phyloP scores from a whole-genome alignment of 108 stramenopile species.

The Skeletonema menzelii region DNA sequence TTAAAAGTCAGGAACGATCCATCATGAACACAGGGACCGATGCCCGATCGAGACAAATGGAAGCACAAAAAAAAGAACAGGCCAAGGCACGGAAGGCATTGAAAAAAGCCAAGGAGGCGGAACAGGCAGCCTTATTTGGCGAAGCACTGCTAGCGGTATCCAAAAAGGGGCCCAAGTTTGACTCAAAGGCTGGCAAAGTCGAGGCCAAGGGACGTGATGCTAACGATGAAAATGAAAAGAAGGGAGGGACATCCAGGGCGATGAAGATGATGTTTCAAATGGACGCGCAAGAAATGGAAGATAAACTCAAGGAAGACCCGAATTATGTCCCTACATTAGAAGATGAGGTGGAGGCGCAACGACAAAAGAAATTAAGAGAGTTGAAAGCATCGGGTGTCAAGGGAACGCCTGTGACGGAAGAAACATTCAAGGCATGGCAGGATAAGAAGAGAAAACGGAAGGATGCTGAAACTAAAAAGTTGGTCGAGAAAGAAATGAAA shows the following conservation, averaged over 20 bases:
- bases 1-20: constrained; percentile 52
- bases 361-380: constrained; percentile 83
- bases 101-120: constrained; percentile 81
- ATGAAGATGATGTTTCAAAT: constrained; percentile 94
- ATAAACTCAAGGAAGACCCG: constrained; percentile 82
- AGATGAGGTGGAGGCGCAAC: constrained; percentile 84
- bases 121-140: constrained; percentile 84
- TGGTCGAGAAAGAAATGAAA: constrained; percentile 83
- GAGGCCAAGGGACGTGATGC: constrained; percentile 82
- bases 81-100: constrained; percentile 65
- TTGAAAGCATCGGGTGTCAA: constrained; percentile 67
- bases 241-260: constrained; percentile 51
- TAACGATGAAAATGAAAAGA: constrained; percentile 59
- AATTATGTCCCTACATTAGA: constrained; percentile 91
- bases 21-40: constrained; percentile 75
- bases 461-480: constrained; percentile 71
- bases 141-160: constrained; percentile 76
- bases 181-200: constrained; percentile 59
- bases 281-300: constrained; percentile 89
- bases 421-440: constrained; percentile 83
- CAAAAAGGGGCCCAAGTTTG: constrained; percentile 63
- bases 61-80: constrained; percentile 67
- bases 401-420: constrained; percentile 85
- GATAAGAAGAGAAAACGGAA: constrained; percentile 80
- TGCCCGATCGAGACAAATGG: constrained; percentile 52